Conservation (phyloP, 169 alveolate species). For the Eimeria tenella region DNA sequence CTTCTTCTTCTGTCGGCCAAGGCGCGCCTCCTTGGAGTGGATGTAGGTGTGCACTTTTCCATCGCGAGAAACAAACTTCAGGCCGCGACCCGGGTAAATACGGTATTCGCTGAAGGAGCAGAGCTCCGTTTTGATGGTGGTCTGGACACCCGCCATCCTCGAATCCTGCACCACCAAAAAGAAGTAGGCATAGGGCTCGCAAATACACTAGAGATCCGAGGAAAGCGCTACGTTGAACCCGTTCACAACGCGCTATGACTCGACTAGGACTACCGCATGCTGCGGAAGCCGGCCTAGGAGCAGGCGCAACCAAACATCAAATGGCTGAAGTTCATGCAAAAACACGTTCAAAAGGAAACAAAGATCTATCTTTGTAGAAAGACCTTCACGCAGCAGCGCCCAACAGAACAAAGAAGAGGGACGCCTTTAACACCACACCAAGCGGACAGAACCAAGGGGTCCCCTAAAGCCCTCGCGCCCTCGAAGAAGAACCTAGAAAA, state of each 20-base stretch:
- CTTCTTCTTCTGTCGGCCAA: slow-evolving; percentile 95
- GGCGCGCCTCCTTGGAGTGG: slow-evolving; percentile 94
- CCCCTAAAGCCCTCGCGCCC: background rate
- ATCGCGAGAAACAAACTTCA: slow-evolving; percentile 96
- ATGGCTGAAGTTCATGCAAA: too few species aligned
- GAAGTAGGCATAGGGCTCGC: background rate
- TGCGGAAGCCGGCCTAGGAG: background rate
- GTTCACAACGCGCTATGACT: background rate
- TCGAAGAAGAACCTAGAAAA: too few species aligned
- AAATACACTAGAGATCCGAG: background rate
- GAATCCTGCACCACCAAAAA: background rate
- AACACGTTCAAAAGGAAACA: background rate
- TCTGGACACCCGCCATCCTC: slow-evolving; percentile 78
- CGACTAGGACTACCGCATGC: too few species aligned
- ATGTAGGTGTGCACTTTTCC: slow-evolving; percentile 95
- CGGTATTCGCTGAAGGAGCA: slow-evolving; percentile 98
- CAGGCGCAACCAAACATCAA: background rate
- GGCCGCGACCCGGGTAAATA: slow-evolving; percentile 99
- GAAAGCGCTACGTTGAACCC: background rate
- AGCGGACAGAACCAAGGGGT: too few species aligned
- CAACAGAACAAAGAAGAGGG: too few species aligned
- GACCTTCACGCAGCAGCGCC: too few species aligned
- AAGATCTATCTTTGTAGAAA: too few species aligned
- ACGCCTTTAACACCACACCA: too few species aligned
- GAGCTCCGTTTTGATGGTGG: slow-evolving; percentile 95